A percentile compares a stretch with the other conserved stretches of the same genome.
phyloP scores from a whole-genome alignment of 208 protist species.

The Blastocrithidia nonstop region DNA sequence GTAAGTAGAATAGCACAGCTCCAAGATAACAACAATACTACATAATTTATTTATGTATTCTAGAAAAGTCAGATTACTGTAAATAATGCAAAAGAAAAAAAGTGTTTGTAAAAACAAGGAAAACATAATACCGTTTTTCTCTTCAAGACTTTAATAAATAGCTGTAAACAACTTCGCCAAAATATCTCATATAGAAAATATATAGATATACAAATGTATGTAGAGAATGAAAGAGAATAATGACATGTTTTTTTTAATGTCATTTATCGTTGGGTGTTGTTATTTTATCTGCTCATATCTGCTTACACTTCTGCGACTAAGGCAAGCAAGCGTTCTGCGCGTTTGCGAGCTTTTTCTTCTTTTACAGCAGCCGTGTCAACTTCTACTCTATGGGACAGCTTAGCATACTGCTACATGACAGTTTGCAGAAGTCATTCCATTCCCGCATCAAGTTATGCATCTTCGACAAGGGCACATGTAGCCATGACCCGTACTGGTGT shows the following conservation, averaged over 20 bases:
- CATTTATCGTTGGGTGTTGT: neutral
- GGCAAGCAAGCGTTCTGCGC: constrained; percentile 44
- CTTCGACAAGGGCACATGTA: constrained; percentile 67
- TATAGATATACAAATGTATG: constrained; percentile 4
- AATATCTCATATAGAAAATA: no score
- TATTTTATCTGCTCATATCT: neutral
- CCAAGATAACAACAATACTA: neutral
- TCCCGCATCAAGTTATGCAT: constrained; percentile 47
- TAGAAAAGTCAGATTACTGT: neutral
- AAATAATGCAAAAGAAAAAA: neutral
- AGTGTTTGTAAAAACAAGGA: neutral
- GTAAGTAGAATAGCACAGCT: neutral
- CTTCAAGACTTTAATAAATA: neutral
- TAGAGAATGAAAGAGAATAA: neutral
- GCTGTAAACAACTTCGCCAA: no score
- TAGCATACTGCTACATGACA: constrained; percentile 46
- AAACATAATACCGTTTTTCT: neutral
- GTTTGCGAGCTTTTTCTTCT: constrained; percentile 50
- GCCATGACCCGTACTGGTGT: constrained; percentile 43
- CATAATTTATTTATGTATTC: no score
- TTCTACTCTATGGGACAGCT: constrained; percentile 33
- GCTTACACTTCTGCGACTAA: neutral
- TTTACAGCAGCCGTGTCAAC: constrained; percentile 43
- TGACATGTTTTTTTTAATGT: neutral
- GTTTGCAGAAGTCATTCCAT: constrained; percentile 76